Conservation (phyloP, 208 protist genomes). For the Histomonas meleagridis region DNA sequence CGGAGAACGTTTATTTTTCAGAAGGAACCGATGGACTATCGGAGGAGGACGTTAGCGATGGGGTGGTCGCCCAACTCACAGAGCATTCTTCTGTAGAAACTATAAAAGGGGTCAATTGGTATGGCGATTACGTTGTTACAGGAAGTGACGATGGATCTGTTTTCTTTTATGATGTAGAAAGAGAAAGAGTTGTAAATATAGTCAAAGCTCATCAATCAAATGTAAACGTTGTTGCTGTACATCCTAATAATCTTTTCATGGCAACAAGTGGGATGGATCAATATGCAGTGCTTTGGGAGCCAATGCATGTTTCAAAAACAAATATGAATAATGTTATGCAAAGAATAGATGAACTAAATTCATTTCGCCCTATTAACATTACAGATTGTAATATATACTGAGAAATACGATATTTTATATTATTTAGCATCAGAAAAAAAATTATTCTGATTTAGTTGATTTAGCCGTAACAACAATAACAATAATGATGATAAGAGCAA, state of each 20-base stretch:
- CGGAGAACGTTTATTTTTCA: background rate
- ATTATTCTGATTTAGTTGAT: too few relatives aligned
- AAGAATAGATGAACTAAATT: too few relatives aligned
- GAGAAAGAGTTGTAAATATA: background rate
- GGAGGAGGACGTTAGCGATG: too few relatives aligned
- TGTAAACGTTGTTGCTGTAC: constrained; percentile 1
- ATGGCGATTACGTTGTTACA: background rate
- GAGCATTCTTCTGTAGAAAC: background rate
- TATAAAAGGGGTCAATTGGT: background rate
- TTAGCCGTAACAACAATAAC: background rate
- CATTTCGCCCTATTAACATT: too few relatives aligned
- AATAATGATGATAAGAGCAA: background rate
- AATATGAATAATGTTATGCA: too few relatives aligned
- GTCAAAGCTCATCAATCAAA: background rate
- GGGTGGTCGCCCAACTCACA: background rate
- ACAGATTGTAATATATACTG: too few relatives aligned
- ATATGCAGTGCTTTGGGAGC: background rate
- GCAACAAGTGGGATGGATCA: background rate
- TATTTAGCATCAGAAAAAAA: too few relatives aligned
- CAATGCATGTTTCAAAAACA: too few relatives aligned
- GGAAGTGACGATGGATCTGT: background rate
- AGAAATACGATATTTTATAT: too few relatives aligned
- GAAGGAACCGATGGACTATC: too few relatives aligned
- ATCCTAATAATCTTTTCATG: background rate
- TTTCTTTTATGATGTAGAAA: background rate